A percentile compares a stretch with the other conserved stretches of the same genome.
Conservation (phyloP, 1,284 basidiomycete genomes). For the Exobasidium rhododendri region DNA sequence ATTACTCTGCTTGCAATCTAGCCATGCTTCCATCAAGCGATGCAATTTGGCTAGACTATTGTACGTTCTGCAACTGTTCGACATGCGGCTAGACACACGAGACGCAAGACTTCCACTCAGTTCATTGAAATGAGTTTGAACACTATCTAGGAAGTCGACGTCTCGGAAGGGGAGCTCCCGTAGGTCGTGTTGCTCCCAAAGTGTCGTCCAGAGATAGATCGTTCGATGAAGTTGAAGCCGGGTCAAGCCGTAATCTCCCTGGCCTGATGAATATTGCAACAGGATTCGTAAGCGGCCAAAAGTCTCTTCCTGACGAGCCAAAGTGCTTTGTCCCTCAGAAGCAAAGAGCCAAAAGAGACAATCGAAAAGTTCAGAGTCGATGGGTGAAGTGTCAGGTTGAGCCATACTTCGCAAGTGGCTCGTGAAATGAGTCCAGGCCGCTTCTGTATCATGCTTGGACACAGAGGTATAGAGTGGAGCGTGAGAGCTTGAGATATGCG, state of each 20-base stretch:
- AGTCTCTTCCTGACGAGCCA: neutral
- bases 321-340: neutral
- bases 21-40: neutral
- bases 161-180: neutral
- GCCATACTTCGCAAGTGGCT: neutral
- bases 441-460: neutral
- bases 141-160: neutral
- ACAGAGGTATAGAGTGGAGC: neutral
- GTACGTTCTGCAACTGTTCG: neutral
- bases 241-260: neutral
- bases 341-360: neutral
- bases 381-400: neutral
- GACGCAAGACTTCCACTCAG: neutral
- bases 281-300: neutral
- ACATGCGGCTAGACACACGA: neutral
- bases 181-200: neutral
- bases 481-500: neutral
- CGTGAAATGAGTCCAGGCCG: neutral
- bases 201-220: neutral
- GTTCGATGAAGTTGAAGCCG: neutral
- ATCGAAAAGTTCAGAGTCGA: neutral
- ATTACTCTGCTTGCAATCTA: neutral
- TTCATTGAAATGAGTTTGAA: neutral
- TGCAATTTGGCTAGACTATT: neutral
- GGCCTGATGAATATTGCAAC: neutral